Base-by-base conservation (phyloP, 177 flowering plant genomes). In the Tripterygium wilfordii region DNA sequence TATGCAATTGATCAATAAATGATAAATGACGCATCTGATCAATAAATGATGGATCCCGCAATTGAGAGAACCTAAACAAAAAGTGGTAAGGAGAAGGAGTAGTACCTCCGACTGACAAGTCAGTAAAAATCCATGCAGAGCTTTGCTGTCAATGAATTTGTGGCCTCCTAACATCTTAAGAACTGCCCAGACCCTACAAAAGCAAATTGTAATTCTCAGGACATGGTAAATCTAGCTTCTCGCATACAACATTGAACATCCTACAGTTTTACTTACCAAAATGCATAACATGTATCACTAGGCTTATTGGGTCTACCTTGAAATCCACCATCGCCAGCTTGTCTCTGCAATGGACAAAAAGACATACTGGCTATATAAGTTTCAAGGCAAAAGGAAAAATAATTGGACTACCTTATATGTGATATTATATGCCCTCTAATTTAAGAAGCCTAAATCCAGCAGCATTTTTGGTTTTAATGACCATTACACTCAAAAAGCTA, bases 281-380 rank as follows among this genome's bases (percentile, higher is more conserved):
- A 89, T 47, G 97, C 96, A 66, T 89, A 94, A 57, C 97, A 89
- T 2, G 99, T 82, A 54, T 94, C 99, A 68, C 80, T 77, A 40
- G 69, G 51, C 68, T 94, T 89, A 77, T 89, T 94, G 46, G 82
- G 24, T 57, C 97, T 79, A 33, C 99, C 99, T 68, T 89, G 97
- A 67, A 86, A 76, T 41, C 99, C 99, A 50, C 97, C 97, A 71
- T 84, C 96, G 50, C 35, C 42, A 26, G 80, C 82, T 66, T 89
- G 99, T 60, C 87, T 81, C 99, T 94, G 73, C 51, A 46, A 20
- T 8, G 57, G 48, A 40, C n/a, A 32, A 26, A 26, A 27, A 26
- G 28, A 17, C n/a, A n/a, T n/a, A n/a, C n/a, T n/a, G n/a, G n/a
- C n/a, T n/a, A n/a, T n/a, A n/a, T n/a, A n/a, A n/a, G n/a, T n/a